Conservation (phyloP, 192 early-diverging fungal genomes). For the Entophlyctis luteolus region DNA sequence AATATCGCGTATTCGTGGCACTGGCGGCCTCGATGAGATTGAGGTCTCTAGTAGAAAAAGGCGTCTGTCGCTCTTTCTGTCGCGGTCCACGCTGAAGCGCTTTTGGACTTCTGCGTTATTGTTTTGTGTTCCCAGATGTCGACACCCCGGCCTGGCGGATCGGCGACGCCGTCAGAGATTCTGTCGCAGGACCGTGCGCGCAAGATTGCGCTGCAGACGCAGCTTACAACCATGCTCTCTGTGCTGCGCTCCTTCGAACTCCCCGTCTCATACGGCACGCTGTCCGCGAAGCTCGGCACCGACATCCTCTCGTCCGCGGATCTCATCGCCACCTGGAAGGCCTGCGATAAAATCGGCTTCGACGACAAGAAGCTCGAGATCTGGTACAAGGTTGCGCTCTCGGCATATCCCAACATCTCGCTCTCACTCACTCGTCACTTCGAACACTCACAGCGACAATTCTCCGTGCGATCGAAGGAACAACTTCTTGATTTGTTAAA, state of each 20-base stretch:
- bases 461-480: constrained; percentile 10
- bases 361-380: constrained; percentile 10
- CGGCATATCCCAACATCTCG: not conserved
- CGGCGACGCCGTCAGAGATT: not conserved
- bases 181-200: not conserved
- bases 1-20: no score
- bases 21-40: no score
- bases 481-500: constrained; percentile 8
- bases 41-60: no score
- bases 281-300: constrained; percentile 1
- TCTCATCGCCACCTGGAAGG: constrained; percentile 13
- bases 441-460: not conserved
- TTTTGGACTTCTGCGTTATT: no score
- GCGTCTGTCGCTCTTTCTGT: no score
- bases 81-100: no score
- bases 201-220: constrained; percentile 8
- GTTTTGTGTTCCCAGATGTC: no score
- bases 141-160: no score
- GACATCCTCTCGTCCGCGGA: constrained; percentile 12
- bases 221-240: constrained; percentile 2
- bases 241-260: not conserved
- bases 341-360: constrained; percentile 18
- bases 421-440: not conserved
- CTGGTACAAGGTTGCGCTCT: constrained; percentile 27
- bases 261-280: not conserved